Evolutionary conservation across 345 rosid species (phyloP), one percentile per base, ranked within the genome.

Genomic region (Arabidopsis arenosa): DNA sequence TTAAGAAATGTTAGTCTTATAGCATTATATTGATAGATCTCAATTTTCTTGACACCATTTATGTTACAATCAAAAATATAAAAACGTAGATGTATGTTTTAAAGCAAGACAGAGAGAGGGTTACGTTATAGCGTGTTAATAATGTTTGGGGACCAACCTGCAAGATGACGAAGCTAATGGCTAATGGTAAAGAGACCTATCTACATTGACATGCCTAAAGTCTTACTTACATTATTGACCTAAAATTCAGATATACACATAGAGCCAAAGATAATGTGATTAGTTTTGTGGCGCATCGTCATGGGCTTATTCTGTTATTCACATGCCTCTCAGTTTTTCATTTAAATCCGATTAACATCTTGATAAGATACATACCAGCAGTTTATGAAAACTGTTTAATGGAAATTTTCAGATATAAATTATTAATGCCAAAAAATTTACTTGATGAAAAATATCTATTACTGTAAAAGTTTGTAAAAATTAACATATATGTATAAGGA

Each of bases 191-290:
- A 63, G 70, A 63, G 54, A 63, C 76, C 60, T 73, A 51, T 72
- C 76, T 62, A 73, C 70, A 73, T 63, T 73, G 76, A 52, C 70
- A 74, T 74, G 71, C 64, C 72, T 66, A 74, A 74, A 74, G 78
- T 74, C 51, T 66, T 53, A 73, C 77, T 63, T 12, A 63, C 77
- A 73, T 53, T 63, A 63, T 54, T 73, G 70, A 74, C 78, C 78
- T 66, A 44, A 12, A 56, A 56, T 56, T 65, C 41, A 65, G 57
- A 7, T 5, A 65, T 14, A 23, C 48, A 64, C 30, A 44, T 32
- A 44, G 57, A 64, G 48, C 64, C 77, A 43, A 72, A 30, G 14
- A 51, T 48, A 39, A 40, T 61, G 68, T 49, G 68, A 61, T 72
- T 62, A 61, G 11, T 72, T 62, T 14, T 62, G 60, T 72, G 61